Evolutionary conservation across 129 eudicot genomes (phyloP).

Genomic region (Chrysanthemum lavandulifolium): DNA sequence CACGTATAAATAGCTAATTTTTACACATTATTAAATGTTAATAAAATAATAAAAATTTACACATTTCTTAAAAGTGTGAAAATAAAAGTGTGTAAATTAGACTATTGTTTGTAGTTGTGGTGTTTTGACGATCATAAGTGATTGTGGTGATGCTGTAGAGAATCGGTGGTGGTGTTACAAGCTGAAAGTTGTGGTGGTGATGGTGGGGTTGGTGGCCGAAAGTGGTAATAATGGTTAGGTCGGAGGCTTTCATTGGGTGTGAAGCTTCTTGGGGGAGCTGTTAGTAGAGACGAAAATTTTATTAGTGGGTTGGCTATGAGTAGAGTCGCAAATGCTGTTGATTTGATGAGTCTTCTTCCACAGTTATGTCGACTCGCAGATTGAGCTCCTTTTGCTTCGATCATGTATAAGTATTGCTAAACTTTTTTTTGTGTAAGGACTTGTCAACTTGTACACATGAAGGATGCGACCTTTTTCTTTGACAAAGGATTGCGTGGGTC

Average conservation of each 20-base stretch:
- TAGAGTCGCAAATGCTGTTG: not conserved
- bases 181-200: no score
- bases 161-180: no score
- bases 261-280: not conserved
- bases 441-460: not conserved
- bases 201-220: not conserved
- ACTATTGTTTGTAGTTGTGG: no score
- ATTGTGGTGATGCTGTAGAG: no score
- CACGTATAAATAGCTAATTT: no score
- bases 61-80: no score
- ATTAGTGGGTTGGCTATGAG: not conserved
- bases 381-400: not conserved
- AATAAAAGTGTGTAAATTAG: no score
- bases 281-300: not conserved
- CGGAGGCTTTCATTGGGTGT: not conserved
- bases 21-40: no score
- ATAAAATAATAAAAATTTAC: no score
- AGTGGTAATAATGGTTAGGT: not conserved
- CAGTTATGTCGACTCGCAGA: not conserved
- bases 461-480: not conserved
- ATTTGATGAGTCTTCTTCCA: conserved; percentile 2
- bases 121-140: no score
- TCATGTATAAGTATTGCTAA: not conserved
- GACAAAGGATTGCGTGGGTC: not conserved
- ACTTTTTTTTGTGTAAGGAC: not conserved